Conservation (phyloP, 164 flowering plant genomes). For the Brasenia schreberi region DNA sequence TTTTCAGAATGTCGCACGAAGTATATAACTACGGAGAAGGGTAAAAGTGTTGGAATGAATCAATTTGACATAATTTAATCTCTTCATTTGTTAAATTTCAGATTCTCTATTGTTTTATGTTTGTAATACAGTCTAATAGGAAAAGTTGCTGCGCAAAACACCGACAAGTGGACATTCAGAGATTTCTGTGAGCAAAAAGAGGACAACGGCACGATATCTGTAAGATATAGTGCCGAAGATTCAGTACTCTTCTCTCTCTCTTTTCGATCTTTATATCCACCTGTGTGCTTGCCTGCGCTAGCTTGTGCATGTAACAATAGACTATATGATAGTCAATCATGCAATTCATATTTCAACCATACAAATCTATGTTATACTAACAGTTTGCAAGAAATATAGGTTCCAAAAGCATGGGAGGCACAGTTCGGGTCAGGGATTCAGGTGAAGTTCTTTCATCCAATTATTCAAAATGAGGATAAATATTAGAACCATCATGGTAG, state of each 20-base stretch:
- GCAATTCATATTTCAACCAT: background rate
- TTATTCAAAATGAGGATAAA: background rate
- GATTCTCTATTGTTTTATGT: background rate
- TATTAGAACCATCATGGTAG: background rate
- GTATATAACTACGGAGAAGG: constrained; percentile 79
- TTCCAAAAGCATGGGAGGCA: constrained; percentile 68
- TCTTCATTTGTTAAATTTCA: background rate
- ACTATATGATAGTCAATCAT: background rate
- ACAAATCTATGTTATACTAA: background rate
- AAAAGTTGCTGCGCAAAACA: constrained; percentile 66
- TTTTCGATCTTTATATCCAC: background rate
- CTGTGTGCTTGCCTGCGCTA: background rate
- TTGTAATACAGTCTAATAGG: constrained; percentile 45
- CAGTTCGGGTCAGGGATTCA: constrained; percentile 79
- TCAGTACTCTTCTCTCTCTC: constrained; percentile 8
- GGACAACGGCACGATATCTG: constrained; percentile 26
- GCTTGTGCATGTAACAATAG: background rate
- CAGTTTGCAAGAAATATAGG: constrained; percentile 22
- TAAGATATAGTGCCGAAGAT: too few species aligned
- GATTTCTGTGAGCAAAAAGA: constrained; percentile 32
- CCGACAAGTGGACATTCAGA: constrained; percentile 71
- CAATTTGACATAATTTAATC: background rate
- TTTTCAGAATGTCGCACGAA: constrained; percentile 85
- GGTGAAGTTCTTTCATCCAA: constrained; percentile 16
- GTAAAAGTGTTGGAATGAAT: constrained; percentile 19